Evolutionary conservation across 2,329 filamentous ascomycete genomes (phyloP).

Genomic region (Paracamarosporium sp.): DNA sequence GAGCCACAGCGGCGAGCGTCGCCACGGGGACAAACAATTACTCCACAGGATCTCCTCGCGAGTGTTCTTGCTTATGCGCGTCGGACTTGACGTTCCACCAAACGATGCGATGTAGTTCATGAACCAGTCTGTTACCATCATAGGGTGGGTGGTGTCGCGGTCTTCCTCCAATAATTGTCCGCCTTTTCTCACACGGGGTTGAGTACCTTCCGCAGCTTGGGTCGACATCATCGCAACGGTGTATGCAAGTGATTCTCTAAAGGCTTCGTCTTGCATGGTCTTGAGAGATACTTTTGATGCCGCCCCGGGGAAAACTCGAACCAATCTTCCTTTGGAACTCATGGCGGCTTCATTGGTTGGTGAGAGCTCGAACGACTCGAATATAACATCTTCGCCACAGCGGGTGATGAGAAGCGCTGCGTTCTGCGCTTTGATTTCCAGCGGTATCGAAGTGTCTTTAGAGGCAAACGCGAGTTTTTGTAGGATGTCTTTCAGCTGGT

Average conservation of each 20-base stretch:
- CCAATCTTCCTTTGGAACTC: conserved; percentile 44
- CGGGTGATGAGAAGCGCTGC: conserved; percentile 49
- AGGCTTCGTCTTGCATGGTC: conserved; percentile 14
- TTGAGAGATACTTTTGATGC: conserved; percentile 39
- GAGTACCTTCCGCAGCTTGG: conserved; percentile 30
- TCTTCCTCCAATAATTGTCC: conserved; percentile 44
- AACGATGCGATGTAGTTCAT: conserved; percentile 45
- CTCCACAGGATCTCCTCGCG: conserved; percentile 60
- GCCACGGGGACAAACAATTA: conserved; percentile 50
- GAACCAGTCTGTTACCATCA: conserved; percentile 59
- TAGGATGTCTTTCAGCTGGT: not conserved
- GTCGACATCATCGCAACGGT: conserved; percentile 34
- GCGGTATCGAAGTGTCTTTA: conserved; percentile 28
- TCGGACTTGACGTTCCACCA: conserved; percentile 28
- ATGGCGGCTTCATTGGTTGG: conserved; percentile 45
- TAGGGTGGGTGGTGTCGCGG: conserved; percentile 57
- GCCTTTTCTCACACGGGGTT: conserved; percentile 47
- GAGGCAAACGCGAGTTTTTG: conserved; percentile 22
- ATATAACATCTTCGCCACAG: conserved; percentile 30
- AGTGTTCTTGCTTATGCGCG: conserved; percentile 55
- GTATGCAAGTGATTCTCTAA: not conserved
- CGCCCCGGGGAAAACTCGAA: conserved; percentile 52
- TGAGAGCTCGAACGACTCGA: conserved; percentile 54
- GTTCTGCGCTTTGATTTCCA: conserved; percentile 54
- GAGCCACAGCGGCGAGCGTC: conserved; percentile 60